Conservation (phyloP, 2,329 filamentous ascomycete genomes). For the Sarocladiaceae sp. region DNA sequence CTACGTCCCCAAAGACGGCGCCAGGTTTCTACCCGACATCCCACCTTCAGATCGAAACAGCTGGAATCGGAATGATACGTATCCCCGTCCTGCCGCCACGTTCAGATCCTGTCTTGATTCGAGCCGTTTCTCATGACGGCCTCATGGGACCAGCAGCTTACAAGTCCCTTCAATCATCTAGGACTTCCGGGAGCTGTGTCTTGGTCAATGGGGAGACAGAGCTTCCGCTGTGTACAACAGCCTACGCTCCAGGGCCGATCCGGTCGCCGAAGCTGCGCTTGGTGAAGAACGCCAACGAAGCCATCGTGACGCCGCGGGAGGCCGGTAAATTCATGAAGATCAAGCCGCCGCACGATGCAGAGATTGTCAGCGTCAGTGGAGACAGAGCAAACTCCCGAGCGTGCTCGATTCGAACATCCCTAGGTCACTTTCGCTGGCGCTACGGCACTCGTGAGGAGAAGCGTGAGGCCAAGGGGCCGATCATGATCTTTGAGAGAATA, state of each 20-base stretch:
- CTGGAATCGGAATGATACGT: not conserved
- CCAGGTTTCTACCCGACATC: not conserved
- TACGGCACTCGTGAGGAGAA: not conserved
- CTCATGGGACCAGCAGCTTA: not conserved
- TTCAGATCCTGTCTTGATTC: not conserved
- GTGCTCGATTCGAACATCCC: not conserved
- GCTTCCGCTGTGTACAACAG: not conserved
- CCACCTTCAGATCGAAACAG: not conserved
- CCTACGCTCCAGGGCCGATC: not conserved
- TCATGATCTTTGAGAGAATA: not conserved
- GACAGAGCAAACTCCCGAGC: not conserved
- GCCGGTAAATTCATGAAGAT: not conserved
- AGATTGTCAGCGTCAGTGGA: not conserved
- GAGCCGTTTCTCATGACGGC: not conserved
- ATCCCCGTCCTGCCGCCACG: not conserved
- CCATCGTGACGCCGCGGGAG: not conserved
- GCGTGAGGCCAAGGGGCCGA: not conserved
- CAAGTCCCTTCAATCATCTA: not conserved
- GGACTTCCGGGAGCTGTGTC: not conserved
- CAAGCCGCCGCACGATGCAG: not conserved
- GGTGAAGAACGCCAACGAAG: not conserved
- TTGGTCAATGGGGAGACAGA: not conserved
- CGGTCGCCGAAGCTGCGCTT: not conserved
- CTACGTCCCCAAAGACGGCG: not conserved
- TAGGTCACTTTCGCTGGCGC: not conserved